Percentiles rank a stretch among this genome's conserved stretches.
phyloP scores from a whole-genome alignment of 768 basidiomycete genomes.

The Candolleomyces eurysporus region DNA sequence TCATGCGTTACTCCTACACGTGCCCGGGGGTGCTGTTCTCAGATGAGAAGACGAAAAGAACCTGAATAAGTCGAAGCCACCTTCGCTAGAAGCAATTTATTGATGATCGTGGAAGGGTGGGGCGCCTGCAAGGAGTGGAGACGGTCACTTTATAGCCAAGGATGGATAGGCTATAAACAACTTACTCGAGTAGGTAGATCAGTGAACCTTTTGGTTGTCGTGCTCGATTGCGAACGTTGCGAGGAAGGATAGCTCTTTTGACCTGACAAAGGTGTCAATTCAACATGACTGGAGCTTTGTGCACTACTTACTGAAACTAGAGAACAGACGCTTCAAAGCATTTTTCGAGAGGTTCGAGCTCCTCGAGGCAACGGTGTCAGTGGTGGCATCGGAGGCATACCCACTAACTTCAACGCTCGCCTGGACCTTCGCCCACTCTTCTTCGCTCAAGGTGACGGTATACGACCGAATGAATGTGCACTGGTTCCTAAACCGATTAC shows the following conservation, averaged over 20 bases:
- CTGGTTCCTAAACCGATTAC: slow-evolving; percentile 2
- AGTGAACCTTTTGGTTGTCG: neutral
- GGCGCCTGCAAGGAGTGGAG: neutral
- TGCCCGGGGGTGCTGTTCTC: slow-evolving; percentile 5
- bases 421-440: slow-evolving; percentile 6
- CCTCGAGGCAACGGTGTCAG: neutral
- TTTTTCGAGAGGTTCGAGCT: neutral
- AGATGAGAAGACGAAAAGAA: neutral
- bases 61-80: neutral
- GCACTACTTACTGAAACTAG: slow-evolving; percentile 4
- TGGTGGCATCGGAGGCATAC: slow-evolving; percentile 3
- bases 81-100: slow-evolving; percentile 6
- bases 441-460: slow-evolving; percentile 5
- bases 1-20: slow-evolving; percentile 9
- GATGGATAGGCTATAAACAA: neutral
- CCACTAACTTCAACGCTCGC: neutral
- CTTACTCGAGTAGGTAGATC: neutral
- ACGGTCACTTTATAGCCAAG: neutral
- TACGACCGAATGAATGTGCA: slow-evolving; percentile 8
- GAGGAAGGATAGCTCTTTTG: slow-evolving; percentile 2
- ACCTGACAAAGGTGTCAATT: neutral
- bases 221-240: neutral
- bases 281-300: neutral
- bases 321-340: slow-evolving; percentile 7
- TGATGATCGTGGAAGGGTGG: slow-evolving; percentile 6